phyloP scores from a whole-genome alignment of 2,329 filamentous ascomycete genomes.

The Talaromyces amestolkiae region DNA sequence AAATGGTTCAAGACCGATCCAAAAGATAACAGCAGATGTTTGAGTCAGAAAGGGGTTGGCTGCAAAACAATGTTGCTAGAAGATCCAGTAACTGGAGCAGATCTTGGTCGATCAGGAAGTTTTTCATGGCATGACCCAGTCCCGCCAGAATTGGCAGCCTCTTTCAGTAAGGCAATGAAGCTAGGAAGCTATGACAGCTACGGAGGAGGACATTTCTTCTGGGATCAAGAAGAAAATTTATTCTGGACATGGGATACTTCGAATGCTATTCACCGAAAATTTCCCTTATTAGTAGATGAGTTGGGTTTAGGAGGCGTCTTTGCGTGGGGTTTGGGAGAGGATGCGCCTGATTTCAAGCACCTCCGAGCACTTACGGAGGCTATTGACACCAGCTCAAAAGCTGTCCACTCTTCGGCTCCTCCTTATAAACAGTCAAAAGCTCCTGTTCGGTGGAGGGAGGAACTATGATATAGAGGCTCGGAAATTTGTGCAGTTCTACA shows the following conservation, averaged over 20 bases:
- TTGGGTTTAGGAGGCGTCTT: slow-evolving; percentile 52
- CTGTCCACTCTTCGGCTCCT: background rate
- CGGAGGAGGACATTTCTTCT: slow-evolving; percentile 51
- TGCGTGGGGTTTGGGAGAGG: slow-evolving; percentile 55
- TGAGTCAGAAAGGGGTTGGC: slow-evolving; percentile 43
- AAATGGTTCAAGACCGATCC: slow-evolving; percentile 61
- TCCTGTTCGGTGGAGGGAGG: background rate
- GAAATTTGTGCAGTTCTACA: background rate
- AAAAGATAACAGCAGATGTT: slow-evolving; percentile 37
- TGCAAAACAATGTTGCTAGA: slow-evolving; percentile 59
- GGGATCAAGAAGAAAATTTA: slow-evolving; percentile 45
- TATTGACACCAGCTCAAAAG: slow-evolving; percentile 1
- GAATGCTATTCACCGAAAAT: slow-evolving; percentile 50
- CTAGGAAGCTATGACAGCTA: slow-evolving; percentile 38
- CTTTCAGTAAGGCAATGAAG: slow-evolving; percentile 45
- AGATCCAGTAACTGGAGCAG: slow-evolving; percentile 56
- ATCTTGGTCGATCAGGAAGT: slow-evolving; percentile 56
- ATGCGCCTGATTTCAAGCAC: slow-evolving; percentile 38
- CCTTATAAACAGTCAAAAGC: background rate
- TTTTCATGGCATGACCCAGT: slow-evolving; percentile 43
- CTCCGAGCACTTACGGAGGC: slow-evolving; percentile 31
- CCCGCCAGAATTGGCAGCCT: slow-evolving; percentile 33
- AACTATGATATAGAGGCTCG: background rate
- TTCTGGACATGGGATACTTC: slow-evolving; percentile 60
- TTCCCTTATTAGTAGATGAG: slow-evolving; percentile 44